These are phyloP conservation scores for Candida awuae DNA, from an alignment of 805 yeast species.

Conservation along the genomic window DNA sequence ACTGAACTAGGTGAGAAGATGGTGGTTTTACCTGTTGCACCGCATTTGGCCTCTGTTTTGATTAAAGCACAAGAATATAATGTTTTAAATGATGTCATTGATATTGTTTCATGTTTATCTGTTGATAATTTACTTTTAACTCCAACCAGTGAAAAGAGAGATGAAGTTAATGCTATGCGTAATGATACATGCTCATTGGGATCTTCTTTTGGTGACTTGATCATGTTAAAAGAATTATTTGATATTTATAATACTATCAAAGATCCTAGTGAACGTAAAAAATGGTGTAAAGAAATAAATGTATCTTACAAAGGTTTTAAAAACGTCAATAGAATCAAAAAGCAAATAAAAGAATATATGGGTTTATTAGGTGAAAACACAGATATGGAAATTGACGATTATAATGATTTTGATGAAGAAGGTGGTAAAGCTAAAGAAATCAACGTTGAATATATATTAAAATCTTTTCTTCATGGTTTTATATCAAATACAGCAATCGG, in stretches of 20 bases:
- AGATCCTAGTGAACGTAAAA: slow-evolving; percentile 47
- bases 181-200: slow-evolving; percentile 65
- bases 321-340: slow-evolving; percentile 66
- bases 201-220: slow-evolving; percentile 69
- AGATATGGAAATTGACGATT: slow-evolving; percentile 20
- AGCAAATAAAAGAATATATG: slow-evolving; percentile 70
- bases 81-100: slow-evolving; percentile 59
- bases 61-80: slow-evolving; percentile 50
- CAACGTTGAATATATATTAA: slow-evolving; percentile 53
- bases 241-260: slow-evolving; percentile 43
- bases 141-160: slow-evolving; percentile 73
- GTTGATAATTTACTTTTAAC: slow-evolving; percentile 82
- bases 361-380: slow-evolving; percentile 33
- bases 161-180: slow-evolving; percentile 73
- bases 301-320: slow-evolving; percentile 73
- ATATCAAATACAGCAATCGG: slow-evolving; percentile 89
- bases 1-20: slow-evolving; percentile 76
- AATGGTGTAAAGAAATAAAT: slow-evolving; percentile 78
- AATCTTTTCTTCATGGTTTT: slow-evolving; percentile 77
- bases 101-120: slow-evolving; percentile 85
- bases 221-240: slow-evolving; percentile 72
- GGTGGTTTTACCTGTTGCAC: slow-evolving; percentile 88
- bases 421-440: slow-evolving; percentile 28
- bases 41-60: slow-evolving; percentile 81
- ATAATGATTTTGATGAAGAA: slow-evolving; percentile 25